phyloP scores from a whole-genome alignment of 345 rosid genomes.

The Camelina neglecta region DNA sequence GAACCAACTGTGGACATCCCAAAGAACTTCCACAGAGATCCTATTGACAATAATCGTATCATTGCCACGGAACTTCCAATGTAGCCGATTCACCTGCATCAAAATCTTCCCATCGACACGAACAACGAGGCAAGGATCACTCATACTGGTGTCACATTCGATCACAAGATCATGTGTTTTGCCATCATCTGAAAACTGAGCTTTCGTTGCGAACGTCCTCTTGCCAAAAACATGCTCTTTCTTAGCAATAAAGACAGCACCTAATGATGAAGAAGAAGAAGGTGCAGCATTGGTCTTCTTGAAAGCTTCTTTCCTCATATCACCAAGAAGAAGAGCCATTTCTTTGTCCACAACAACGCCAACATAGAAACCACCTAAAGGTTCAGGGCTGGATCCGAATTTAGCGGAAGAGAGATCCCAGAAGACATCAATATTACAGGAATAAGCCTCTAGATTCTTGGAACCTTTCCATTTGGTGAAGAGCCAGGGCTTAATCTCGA shows the following conservation, averaged over 20 bases:
- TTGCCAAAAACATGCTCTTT: conserved; percentile 85
- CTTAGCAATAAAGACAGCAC: conserved; percentile 66
- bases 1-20: conserved; percentile 97
- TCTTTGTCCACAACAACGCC: conserved; percentile 74
- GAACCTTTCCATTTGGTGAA: conserved; percentile 94
- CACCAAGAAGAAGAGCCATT: conserved; percentile 84
- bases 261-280: conserved; percentile 43
- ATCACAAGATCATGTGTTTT: conserved; percentile 69
- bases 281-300: conserved; percentile 65
- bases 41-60: conserved; percentile 79
- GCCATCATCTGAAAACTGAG: conserved; percentile 70
- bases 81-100: conserved; percentile 80
- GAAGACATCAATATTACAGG: conserved; percentile 65
- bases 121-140: conserved; percentile 72
- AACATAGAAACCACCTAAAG: conserved; percentile 79
- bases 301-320: conserved; percentile 85
- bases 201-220: conserved; percentile 69
- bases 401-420: conserved; percentile 91
- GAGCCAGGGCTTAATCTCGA: conserved; percentile 93
- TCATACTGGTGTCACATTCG: conserved; percentile 62
- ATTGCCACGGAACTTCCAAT: conserved; percentile 92
- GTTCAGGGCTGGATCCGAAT: conserved; percentile 92
- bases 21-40: conserved; percentile 73
- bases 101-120: conserved; percentile 75
- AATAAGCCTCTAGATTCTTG: conserved; percentile 74